Conservation (phyloP, 805 yeast species). For the Teunomyces barrocoloradensis region DNA sequence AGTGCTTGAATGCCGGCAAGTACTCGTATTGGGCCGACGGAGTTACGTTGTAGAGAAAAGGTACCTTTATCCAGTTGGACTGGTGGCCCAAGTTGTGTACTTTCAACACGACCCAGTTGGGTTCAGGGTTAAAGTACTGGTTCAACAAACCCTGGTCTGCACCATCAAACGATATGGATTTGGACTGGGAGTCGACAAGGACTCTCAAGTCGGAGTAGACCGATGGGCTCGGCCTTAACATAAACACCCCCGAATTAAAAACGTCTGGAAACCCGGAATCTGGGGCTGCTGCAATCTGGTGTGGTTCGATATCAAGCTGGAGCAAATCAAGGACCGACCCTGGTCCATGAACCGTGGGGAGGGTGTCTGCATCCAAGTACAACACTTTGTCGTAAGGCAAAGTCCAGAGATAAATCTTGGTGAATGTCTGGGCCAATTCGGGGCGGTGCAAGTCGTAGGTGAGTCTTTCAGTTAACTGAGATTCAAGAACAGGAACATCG, state of each 20-base stretch:
- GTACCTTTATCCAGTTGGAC: conserved; percentile 64
- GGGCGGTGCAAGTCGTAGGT: conserved; percentile 44
- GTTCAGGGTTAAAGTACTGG: conserved; percentile 56
- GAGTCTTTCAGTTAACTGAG: conserved; percentile 26
- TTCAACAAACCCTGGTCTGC: conserved; percentile 91
- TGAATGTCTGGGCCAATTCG: conserved; percentile 50
- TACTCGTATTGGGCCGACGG: conserved; percentile 61
- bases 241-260: conserved; percentile 77
- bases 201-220: conserved; percentile 42
- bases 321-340: conserved; percentile 30
- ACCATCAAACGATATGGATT: conserved; percentile 62
- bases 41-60: conserved; percentile 85
- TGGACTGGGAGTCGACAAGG: conserved; percentile 17
- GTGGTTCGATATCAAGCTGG: conserved; percentile 18
- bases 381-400: conserved; percentile 46
- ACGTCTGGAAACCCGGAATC: conserved; percentile 93
- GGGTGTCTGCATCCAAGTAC: conserved; percentile 65
- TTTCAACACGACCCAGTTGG: conserved; percentile 35
- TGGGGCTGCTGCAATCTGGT: conserved; percentile 55
- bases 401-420: conserved; percentile 59
- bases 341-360: conserved; percentile 35
- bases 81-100: conserved; percentile 1
- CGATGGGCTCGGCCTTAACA: conserved; percentile 49
- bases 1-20: conserved; percentile 64
- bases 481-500: conserved; percentile 24